Evolutionary conservation across 306 rosid species (phyloP), one percentile per base, ranked within the genome.

Genomic region (Cyamopsis tetragonoloba): DNA sequence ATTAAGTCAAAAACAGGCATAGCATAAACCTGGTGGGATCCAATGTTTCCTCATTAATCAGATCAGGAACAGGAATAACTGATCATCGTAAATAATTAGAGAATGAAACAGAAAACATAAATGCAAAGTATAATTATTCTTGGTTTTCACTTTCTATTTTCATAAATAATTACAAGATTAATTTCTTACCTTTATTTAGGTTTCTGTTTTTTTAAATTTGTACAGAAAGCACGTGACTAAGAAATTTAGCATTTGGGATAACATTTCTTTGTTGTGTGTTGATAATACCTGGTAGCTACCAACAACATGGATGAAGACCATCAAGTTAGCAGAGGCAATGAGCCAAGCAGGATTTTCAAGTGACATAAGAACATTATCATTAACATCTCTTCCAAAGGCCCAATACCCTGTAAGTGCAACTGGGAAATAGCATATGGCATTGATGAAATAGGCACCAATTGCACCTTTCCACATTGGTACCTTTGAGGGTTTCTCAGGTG

Each of bases 381-480:
- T 77, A 43, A 89, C 98, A 65, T 83, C 96, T 67, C 84, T 85
- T 4, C 98, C 98, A 68, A 89, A 92, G 6, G 95, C 80, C 98
- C 98, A 92, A 32, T 92, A 92, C 1, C 96, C 98, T 27, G 84
- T 53, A 1, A 92, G 54, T 44, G 98, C 99, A 49, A 93, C 97
- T 0, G 97, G 99, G 68, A 93, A 93, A 66, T 92, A 92, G 85
- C 99, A 93, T 27, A 93, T 73, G 3, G 90, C 91, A 39, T 90
- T 90, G 68, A 93, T 60, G 28, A 88, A 6, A 62, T 93, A 93
- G 60, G 99, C 95, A n/a, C 90, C 89, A 0, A 93, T 0, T 0
- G 80, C 96, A 6, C 99, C 97, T 73, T 80, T 93, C 99, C 96
- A 93, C 99, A 93, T 89, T 8, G 97, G 63, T 38, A 81, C 62